Evolutionary conservation across 1,284 basidiomycete genomes (phyloP), one percentile per base, ranked within the genome.

Genomic region (Cutaneotrichosporon arboriforme): DNA sequence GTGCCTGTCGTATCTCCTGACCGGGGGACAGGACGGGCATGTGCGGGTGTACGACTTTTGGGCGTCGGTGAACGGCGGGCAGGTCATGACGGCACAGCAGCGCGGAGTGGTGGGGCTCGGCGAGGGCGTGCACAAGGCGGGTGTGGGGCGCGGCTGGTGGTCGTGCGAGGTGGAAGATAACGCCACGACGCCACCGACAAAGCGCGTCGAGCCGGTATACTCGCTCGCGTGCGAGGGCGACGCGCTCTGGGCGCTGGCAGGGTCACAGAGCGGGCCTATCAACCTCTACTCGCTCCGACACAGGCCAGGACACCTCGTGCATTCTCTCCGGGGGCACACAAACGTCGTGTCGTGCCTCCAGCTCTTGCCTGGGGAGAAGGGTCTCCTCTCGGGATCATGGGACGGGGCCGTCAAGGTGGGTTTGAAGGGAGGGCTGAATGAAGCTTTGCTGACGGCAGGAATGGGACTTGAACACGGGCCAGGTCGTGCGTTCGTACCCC

Each of bases 401-500:
- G 96, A 98, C 69, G 87, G 90, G 4, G 84, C 88, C 57, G 86
- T 92, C 4, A 79, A 85, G 53, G 93, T 93, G 72, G 73, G 88
- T 80, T 1, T 20, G 15, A n/a, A n/a, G n/a, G n/a, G n/a, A n/a
- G n/a, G n/a, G n/a, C 5, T 31, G 15, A 33, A 15, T 18, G 35
- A 10, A 21, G n/a, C 21, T 20, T 15, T 31, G 20, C 53, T 60
- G 40, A 43, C 45, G 3, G 15, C 68, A 97, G 90, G 88, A 96
- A 83, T 98, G 96, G 94, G 94, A 98, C 75, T 80, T 98, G 45
- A 89, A 98, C 67, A 94, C 87, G 0, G 96, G 96, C 1, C 82
- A 89, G 61, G 78, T 80, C 33, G 81, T 86, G 5, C 83, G 92
- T 41, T 83, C 81, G 37, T 97, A 89, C 66, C 84, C 82, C 0